Base-by-base conservation (phyloP, 495 filamentous ascomycete species). In the Aspergillus affinis region DNA sequence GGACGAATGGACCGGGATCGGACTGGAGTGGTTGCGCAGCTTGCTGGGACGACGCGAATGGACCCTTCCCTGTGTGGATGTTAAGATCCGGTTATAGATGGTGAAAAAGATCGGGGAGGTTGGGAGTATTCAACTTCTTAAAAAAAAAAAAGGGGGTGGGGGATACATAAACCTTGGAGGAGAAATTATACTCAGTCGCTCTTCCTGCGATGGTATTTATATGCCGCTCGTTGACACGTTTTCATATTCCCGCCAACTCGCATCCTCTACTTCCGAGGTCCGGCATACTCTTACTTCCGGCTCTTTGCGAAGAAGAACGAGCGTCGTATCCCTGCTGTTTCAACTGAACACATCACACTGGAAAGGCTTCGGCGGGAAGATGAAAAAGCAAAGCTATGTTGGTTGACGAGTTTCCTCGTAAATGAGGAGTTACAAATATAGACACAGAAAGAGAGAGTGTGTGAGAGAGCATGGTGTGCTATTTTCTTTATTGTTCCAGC, bases 51-150 rank as follows among this genome's bases (percentile, higher is more conserved):
- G 81, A 57, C 81, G 89, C 57, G 90, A 94, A 64, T 96, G 91
- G 90, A 84, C 86, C 56, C 75, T 96, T 48, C 89, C 90, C 49
- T 94, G 91, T 71, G 78, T 96, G 63, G 90, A 94, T 76, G 82
- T 96, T 18, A 87, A 88, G 64, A 84, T 96, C 20, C 79, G 89
- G 44, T 69, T 93, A 59, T 93, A 65, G 72, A 47, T 15, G 45
- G 46, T 36, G 8, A n/a, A 2, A 20, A 6, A 9, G 32, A 41
- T 51, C 7, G 18, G 12, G 53, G 18, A 6, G 23, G 7, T n/a
- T n/a, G n/a, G n/a, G n/a, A n/a, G n/a, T n/a, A n/a, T n/a, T n/a
- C n/a, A n/a, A n/a, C n/a, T n/a, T n/a, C n/a, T n/a, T n/a, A n/a
- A n/a, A n/a, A n/a, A n/a, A n/a, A n/a, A n/a, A n/a, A n/a, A n/a